Conservation (phyloP, 805 yeast genomes). For the Komagataella populi region DNA sequence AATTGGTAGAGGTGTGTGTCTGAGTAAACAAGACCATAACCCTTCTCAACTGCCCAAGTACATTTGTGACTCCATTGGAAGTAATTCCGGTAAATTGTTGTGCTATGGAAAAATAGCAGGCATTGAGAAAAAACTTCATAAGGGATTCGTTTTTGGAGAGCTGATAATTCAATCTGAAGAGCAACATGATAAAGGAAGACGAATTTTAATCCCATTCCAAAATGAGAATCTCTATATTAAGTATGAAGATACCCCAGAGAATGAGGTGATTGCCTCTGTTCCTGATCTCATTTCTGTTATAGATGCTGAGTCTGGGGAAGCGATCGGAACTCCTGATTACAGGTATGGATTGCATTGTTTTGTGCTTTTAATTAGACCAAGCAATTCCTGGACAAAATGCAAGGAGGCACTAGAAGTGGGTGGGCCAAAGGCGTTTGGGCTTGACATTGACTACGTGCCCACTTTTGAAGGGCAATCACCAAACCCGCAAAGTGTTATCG, state of each 20-base stretch:
- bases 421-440: constrained; percentile 24
- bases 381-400: constrained; percentile 21
- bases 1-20: constrained; percentile 27
- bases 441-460: constrained; percentile 23
- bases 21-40: constrained; percentile 18
- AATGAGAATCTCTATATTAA: constrained; percentile 29
- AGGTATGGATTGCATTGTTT: constrained; percentile 29
- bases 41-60: neutral
- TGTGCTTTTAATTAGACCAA: constrained; percentile 26
- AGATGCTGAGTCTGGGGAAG: constrained; percentile 29
- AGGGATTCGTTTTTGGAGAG: constrained; percentile 31
- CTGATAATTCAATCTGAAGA: constrained; percentile 15
- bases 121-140: constrained; percentile 24
- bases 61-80: constrained; percentile 8
- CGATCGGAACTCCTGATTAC: constrained; percentile 34
- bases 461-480: constrained; percentile 1
- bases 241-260: constrained; percentile 9
- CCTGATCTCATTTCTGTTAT: constrained; percentile 32
- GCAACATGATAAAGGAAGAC: constrained; percentile 2
- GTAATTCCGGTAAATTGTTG: constrained; percentile 17
- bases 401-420: constrained; percentile 23
- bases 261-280: constrained; percentile 23
- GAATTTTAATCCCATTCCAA: constrained; percentile 29
- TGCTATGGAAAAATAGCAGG: constrained; percentile 29
- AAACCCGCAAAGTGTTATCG: constrained; percentile 24